phyloP scores from a whole-genome alignment of 495 filamentous ascomycete genomes.

The Halenospora varia region DNA sequence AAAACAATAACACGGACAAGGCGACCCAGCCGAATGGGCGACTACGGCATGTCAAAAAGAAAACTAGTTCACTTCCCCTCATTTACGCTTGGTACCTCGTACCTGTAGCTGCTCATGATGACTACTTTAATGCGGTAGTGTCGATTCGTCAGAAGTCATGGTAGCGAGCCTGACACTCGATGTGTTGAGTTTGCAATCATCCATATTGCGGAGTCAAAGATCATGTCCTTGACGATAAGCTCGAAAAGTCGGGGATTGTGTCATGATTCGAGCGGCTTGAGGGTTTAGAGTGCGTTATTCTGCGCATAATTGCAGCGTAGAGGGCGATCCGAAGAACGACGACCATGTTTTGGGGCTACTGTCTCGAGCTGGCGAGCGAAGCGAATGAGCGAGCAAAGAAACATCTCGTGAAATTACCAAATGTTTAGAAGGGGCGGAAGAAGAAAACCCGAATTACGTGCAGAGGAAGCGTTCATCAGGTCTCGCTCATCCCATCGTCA shows the following conservation, averaged over 20 bases:
- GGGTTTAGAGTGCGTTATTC: slow-evolving; percentile 8
- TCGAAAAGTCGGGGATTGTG: not conserved
- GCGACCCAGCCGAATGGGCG: no score
- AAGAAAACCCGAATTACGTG: not conserved
- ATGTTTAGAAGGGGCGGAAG: slow-evolving; percentile 12
- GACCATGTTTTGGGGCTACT: not conserved
- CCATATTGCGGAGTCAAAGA: not conserved
- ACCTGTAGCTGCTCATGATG: not conserved
- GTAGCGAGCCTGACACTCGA: slow-evolving; percentile 2
- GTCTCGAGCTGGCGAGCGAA: not conserved
- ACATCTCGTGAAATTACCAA: slow-evolving; percentile 14
- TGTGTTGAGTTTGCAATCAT: not conserved
- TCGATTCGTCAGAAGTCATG: not conserved
- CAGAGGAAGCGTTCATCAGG: not conserved
- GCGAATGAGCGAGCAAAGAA: slow-evolving; percentile 15
- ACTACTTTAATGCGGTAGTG: not conserved
- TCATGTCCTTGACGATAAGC: not conserved
- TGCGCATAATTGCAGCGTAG: not conserved
- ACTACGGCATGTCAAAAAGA: no score
- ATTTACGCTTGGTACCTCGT: no score
- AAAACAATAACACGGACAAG: not conserved
- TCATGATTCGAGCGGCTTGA: slow-evolving; percentile 16
- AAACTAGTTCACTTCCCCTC: not conserved
- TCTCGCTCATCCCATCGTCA: not conserved
- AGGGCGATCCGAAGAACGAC: not conserved